Percentiles rank a stretch among this genome's conserved stretches.
phyloP scores from a whole-genome alignment of 106 monocot genomes.

The Allium cepa region DNA sequence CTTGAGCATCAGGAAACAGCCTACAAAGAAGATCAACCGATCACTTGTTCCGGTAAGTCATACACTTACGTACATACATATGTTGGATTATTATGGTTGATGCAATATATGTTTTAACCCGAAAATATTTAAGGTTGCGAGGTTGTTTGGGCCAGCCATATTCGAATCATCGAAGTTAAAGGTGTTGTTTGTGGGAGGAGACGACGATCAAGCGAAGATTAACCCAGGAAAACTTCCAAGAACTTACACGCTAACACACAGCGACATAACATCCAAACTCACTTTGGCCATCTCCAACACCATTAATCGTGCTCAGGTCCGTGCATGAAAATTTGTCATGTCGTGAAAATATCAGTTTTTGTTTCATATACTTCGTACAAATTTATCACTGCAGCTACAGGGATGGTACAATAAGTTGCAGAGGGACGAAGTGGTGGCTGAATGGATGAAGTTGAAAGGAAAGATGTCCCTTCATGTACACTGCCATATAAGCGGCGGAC shows the following conservation, averaged over 20 bases:
- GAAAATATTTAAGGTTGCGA: constrained; percentile 36
- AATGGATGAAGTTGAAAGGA: constrained; percentile 86
- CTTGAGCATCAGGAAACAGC: not conserved
- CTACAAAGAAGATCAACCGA: not conserved
- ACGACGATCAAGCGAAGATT: constrained; percentile 39
- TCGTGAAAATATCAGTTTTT: not conserved
- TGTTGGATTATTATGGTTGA: not conserved
- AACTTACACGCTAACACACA: constrained; percentile 95
- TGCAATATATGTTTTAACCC: not conserved
- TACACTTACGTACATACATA: not conserved
- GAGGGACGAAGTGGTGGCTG: constrained; percentile 94
- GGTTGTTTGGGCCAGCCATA: constrained; percentile 90
- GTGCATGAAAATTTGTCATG: not conserved
- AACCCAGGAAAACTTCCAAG: constrained; percentile 65
- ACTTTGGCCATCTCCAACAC: constrained; percentile 82
- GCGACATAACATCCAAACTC: constrained; percentile 82
- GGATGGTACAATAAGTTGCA: constrained; percentile 89
- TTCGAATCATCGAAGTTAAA: constrained; percentile 95
- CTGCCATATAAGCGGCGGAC: constrained; percentile 96
- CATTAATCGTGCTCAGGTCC: constrained; percentile 78
- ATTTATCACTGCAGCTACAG: constrained; percentile 27
- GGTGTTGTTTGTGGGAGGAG: constrained; percentile 65
- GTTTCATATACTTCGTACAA: not conserved
- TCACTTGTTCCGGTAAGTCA: constrained; percentile 21
- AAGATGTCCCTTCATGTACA: constrained; percentile 95